Evolutionary conservation across 805 yeast genomes (phyloP), one percentile per base, ranked within the genome.

Genomic region (Ogataea paraovalis): DNA sequence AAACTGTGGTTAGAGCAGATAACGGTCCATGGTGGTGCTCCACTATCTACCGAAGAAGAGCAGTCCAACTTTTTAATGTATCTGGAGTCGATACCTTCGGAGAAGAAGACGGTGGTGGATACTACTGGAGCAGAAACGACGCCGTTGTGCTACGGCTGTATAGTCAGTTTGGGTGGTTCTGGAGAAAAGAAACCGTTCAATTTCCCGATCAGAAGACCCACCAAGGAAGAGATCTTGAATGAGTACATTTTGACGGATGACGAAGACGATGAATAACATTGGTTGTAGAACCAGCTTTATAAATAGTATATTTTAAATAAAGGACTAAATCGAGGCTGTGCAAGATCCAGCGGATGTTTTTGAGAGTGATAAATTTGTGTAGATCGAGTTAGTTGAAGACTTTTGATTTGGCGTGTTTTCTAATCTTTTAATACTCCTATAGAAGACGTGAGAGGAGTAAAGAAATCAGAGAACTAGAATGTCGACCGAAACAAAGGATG

Each of bases 121-220:
- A 28, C 27, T 4, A 18, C 13, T 9, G 20, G 42, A 7, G 9
- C 49, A 49, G 16, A 49, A 41, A 66, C 44, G 12, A 48, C 61
- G n/a, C 60, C 68, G n/a, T 56, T 85, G 8, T 87, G 96, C 60
- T 87, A 85, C 57, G 96, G 94, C 2, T 87, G 96, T 60, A 72
- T 80, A 32, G 84, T 84, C 2, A 78, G 82, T 10, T 58, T 86
- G 45, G 78, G 80, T 4, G 79, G 74, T 52, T 62, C 74, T 22
- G 56, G 65, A 0, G 51, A 47, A 2, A 53, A 61, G 41, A 58
- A 63, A 2, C 60, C 68, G 5, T 53, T 60, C 16, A 30, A 41
- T 7, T 66, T 69, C 69, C 69, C 71, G n/a, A 45, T 49, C 10
- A 45, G 43, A 7, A 50, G 57, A 44, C 59, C 60, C 7, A 50